A percentile compares a stretch with the other conserved stretches of the same genome.
Conservation (phyloP, 2,329 filamentous ascomycete genomes). For the Metarhizium humberi region DNA sequence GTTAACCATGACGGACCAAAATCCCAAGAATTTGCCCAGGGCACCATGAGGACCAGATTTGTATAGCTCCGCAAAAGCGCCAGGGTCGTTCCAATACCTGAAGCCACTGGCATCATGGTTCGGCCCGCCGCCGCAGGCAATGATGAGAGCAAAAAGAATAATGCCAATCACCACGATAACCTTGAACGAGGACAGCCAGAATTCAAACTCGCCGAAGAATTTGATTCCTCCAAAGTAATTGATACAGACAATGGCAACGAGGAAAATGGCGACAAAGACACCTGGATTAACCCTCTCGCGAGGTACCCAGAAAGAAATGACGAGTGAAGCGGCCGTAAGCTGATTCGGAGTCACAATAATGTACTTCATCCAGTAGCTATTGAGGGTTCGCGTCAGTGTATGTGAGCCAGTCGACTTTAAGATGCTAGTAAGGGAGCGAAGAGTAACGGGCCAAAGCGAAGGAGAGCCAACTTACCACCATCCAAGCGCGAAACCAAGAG, state of each 20-base stretch:
- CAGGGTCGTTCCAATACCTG: constrained; percentile 56
- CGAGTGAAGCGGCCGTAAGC: constrained; percentile 68
- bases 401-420: background rate
- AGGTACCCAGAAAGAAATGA: constrained; percentile 69
- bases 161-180: constrained; percentile 57
- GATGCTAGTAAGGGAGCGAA: background rate
- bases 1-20: constrained; percentile 65
- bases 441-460: background rate
- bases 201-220: constrained; percentile 58
- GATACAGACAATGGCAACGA: constrained; percentile 52
- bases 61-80: constrained; percentile 28
- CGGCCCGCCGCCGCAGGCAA: constrained; percentile 57
- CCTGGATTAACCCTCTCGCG: constrained; percentile 62
- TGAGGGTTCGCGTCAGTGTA: background rate
- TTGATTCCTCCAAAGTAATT: constrained; percentile 54
- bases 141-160: constrained; percentile 54
- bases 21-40: constrained; percentile 46
- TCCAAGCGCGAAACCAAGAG: constrained; percentile 69
- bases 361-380: constrained; percentile 62
- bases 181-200: constrained; percentile 58
- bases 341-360: constrained; percentile 83
- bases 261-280: constrained; percentile 67
- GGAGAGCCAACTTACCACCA: constrained; percentile 45
- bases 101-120: constrained; percentile 54
- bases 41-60: constrained; percentile 10